These are phyloP conservation scores for Colletotrichum sp. DNA, from an alignment of 2,329 filamentous ascomycete species.

Conservation along the genomic window DNA sequence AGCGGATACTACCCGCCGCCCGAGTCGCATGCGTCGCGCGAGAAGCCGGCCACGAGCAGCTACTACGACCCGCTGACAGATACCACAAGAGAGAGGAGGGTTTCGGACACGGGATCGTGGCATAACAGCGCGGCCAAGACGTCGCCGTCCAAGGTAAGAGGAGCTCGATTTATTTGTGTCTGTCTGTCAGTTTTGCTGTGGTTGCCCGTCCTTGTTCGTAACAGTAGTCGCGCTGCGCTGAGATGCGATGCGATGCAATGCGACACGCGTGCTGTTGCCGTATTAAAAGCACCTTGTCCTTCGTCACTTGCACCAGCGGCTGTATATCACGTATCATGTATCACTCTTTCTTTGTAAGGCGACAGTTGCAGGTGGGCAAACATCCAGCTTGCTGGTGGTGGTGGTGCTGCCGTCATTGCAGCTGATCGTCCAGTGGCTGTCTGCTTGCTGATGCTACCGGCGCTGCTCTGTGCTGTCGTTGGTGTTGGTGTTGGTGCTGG, in stretches of 20 bases:
- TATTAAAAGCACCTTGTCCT: not conserved
- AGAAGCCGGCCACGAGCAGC: slow-evolving; percentile 46
- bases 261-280: not conserved
- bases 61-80: slow-evolving; percentile 62
- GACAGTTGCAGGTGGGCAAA: not conserved
- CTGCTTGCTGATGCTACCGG: not conserved
- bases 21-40: slow-evolving; percentile 37
- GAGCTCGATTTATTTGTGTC: slow-evolving; percentile 13
- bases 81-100: slow-evolving; percentile 50
- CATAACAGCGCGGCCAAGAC: slow-evolving; percentile 44
- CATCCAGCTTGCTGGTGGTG: not conserved
- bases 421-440: slow-evolving; percentile 1
- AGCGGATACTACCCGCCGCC: slow-evolving; percentile 44
- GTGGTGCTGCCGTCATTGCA: slow-evolving; percentile 1
- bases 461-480: not conserved
- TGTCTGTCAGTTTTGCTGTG: not conserved
- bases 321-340: not conserved
- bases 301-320: not conserved
- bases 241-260: not conserved
- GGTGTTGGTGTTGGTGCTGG: not conserved
- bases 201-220: not conserved
- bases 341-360: not conserved
- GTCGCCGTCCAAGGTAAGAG: slow-evolving; percentile 54
- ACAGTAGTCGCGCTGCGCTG: not conserved
- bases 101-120: slow-evolving; percentile 51